phyloP scores from a whole-genome alignment of 2,329 filamentous ascomycete species.

The Fusarium drepaniforme region DNA sequence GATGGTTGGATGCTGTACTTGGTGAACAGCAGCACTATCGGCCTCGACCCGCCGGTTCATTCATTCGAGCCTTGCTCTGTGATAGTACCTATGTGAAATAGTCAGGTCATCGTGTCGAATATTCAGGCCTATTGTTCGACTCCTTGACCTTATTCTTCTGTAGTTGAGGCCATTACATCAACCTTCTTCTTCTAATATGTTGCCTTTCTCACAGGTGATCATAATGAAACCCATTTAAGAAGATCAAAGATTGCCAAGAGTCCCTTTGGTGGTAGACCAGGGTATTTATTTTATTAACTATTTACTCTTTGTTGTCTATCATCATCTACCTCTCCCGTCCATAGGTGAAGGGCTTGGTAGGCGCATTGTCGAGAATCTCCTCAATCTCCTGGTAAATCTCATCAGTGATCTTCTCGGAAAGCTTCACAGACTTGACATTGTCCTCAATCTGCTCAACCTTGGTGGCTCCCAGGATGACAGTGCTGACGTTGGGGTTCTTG shows the following conservation, averaged over 20 bases:
- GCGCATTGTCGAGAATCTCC: conserved; percentile 40
- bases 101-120: background rate
- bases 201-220: background rate
- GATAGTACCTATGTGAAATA: background rate
- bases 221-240: background rate
- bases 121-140: background rate
- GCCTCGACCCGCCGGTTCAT: background rate
- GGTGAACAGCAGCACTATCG: background rate
- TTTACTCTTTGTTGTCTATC: background rate
- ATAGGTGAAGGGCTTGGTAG: conserved; percentile 18
- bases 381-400: conserved; percentile 41
- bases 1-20: background rate
- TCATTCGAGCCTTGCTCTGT: background rate
- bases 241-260: background rate
- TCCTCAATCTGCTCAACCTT: conserved; percentile 44
- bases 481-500: conserved; percentile 46
- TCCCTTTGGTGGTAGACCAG: background rate
- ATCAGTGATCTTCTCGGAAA: conserved; percentile 38
- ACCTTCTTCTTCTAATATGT: background rate
- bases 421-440: conserved; percentile 38
- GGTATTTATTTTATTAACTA: background rate
- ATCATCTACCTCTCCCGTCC: conserved; percentile 34
- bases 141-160: background rate
- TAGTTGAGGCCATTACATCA: background rate
- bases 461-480: conserved; percentile 45